Evolutionary conservation across 495 filamentous ascomycete species (phyloP), one percentile per base, ranked within the genome.

Genomic region (Sporormia fimetaria): DNA sequence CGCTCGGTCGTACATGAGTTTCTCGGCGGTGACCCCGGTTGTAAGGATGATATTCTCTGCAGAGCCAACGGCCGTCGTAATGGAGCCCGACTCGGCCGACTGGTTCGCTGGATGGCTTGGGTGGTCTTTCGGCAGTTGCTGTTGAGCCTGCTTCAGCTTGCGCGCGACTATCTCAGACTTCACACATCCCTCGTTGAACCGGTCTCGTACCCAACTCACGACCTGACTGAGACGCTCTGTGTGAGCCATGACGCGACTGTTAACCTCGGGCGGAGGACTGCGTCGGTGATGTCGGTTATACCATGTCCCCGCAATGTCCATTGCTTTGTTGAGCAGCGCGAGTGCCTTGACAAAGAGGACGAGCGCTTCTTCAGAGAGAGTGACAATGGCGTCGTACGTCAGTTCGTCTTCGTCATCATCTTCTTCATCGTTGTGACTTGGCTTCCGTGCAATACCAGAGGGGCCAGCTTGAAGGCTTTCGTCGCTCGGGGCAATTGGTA

Each of bases 1-100:
- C 3, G 90, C 90, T 10, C 90, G 83, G 48, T 98, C 92, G 51
- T 94, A 98, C 92, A 98, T 98, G 33, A 98, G 63, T 61, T 84
- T 93, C 63, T 95, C 90, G 0, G 90, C 90, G 15, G 87, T 94
- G 27, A 95, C 75, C 4, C 88, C 88, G 4, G 74, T 67, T 2
- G 68, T 75, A 10, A 82, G 70, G n/a, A 74, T 64, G 14, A 84
- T 78, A 38, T 65, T 63, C 37, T 81, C 83, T 2, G 75, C 69
- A 23, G 73, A 76, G 9, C 60, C 68, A 42, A 50, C 41, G 11
- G n/a, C n/a, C 6, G 41, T 54, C 1, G 63, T 61, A 0, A 51
- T 45, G 2, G 68, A 69, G 21, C 57, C 60, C 21, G 70, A 70
- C 0, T 66, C 60, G 21, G 74, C 59, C 0, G 68, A 66, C 36